Evolutionary conservation across 257 asterid genomes (phyloP), one percentile per base, ranked within the genome.

Genomic region (Solanum commersonii): DNA sequence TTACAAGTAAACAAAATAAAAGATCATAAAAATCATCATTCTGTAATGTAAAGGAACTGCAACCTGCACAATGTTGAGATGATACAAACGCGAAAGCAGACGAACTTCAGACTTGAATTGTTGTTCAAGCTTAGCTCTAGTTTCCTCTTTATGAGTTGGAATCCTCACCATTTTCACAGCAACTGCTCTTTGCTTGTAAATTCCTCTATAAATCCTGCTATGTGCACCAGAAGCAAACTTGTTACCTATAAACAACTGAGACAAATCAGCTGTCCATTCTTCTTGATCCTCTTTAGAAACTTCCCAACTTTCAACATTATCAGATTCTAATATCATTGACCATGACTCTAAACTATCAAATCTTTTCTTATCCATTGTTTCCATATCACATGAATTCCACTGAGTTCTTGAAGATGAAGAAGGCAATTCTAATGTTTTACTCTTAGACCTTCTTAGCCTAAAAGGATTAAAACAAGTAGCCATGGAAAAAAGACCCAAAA

Each of bases 291-390:
- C 95, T 89, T 92, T 92, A 1, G 94, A 88, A 7, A 91, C 93
- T 31, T 95, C 99, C 99, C 99, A 94, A 1, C 92, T 94, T 84
- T 97, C 99, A 23, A 93, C 90, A 88, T 95, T 95, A 87, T 95
- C 99, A 6, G 98, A 95, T 18, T 97, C 99, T 87, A 97, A 83
- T 63, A 97, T 95, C 99, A 96, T 96, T 27, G 99, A 96, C 99
- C 99, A 97, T 31, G 99, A 97, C 59, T 97, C 99, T 71, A 96
- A 76, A 89, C 99, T 97, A 91, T 97, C 99, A 89, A 95, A 93
- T 81, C 99, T 92, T 92, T 91, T 97, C 91, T 94, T 91, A 70
- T 96, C 99, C 99, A 97, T 95, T 88, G 86, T 93, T 33, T 92
- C 92, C 5, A 74, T 83, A 22, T 93, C 95, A 35, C 56, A 71